Evolutionary conservation across 441 rosid genomes (phyloP).

Genomic region (Adansonia rubrostipa): DNA sequence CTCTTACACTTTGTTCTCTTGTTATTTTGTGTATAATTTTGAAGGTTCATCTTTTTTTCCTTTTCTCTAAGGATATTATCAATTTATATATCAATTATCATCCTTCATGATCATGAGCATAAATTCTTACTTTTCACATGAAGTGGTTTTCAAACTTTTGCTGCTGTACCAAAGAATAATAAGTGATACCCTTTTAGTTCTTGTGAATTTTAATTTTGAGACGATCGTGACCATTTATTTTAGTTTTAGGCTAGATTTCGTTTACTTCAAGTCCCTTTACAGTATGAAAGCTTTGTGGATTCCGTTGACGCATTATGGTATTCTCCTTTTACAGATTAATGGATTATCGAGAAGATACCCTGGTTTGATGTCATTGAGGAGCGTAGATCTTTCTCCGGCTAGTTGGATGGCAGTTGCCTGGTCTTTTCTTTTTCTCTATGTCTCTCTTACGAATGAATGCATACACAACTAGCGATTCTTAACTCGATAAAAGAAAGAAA

Average conservation of each 20-base stretch:
- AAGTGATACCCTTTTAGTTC: constrained; percentile 6
- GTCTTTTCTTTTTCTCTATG: constrained; percentile 39
- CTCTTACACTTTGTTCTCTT: background rate
- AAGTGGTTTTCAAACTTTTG: constrained; percentile 19
- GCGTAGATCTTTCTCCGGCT: constrained; percentile 99
- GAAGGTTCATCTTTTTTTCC: constrained; percentile 22
- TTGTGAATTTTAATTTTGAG: background rate
- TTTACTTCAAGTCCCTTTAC: background rate
- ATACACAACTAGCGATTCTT: background rate
- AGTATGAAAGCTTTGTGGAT: constrained; percentile 10
- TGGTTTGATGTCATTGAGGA: constrained; percentile 83
- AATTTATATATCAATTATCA: background rate
- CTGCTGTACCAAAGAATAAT: constrained; percentile 30
- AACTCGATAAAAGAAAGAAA: background rate
- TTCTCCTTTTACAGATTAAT: constrained; percentile 61
- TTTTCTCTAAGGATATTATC: constrained; percentile 12
- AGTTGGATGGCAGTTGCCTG: constrained; percentile 99
- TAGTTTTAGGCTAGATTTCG: constrained; percentile 3
- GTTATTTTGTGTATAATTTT: constrained; percentile 7
- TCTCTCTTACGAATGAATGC: background rate
- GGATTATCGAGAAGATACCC: constrained; percentile 70
- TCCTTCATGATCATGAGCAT: constrained; percentile 26
- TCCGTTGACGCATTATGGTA: constrained; percentile 27
- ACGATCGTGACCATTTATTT: constrained; percentile 15
- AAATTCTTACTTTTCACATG: constrained; percentile 14